A percentile compares a stretch with the other conserved stretches of the same genome.
phyloP scores from a whole-genome alignment of 495 filamentous ascomycete species.

The Lophiostoma macrostomum region DNA sequence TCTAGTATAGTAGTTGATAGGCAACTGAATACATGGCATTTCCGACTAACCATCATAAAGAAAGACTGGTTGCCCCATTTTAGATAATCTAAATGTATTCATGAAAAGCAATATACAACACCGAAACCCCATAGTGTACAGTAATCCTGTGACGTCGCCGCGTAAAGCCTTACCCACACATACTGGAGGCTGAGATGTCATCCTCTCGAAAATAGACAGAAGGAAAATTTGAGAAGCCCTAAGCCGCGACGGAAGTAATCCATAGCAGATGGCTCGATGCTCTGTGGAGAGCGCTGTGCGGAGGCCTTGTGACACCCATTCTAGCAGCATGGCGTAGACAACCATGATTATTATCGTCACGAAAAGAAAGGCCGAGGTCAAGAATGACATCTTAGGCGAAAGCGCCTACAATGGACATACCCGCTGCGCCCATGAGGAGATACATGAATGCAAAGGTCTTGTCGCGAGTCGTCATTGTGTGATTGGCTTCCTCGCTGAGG shows the following conservation, averaged over 20 bases:
- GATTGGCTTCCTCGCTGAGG: constrained; percentile 56
- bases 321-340: too few relatives aligned
- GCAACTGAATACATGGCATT: constrained; percentile 31
- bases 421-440: constrained; percentile 29
- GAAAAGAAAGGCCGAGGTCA: not conserved
- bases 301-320: too few relatives aligned
- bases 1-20: constrained; percentile 18
- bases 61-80: constrained; percentile 28
- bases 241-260: too few relatives aligned
- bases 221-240: too few relatives aligned
- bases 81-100: constrained; percentile 3
- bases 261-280: too few relatives aligned
- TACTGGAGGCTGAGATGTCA: not conserved
- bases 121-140: constrained; percentile 1
- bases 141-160: not conserved
- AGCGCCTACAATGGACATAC: constrained; percentile 34
- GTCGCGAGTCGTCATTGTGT: constrained; percentile 16
- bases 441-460: constrained; percentile 25
- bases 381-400: constrained; percentile 24
- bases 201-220: too few relatives aligned
- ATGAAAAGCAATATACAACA: not conserved
- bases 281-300: too few relatives aligned
- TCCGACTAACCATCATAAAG: constrained; percentile 27
- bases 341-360: not conserved
- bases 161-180: not conserved